A percentile compares a stretch with the other conserved stretches of the same genome.
These are phyloP conservation scores for Colletotrichum sojae DNA, from an alignment of 2,329 filamentous ascomycete genomes.

Conservation along the genomic window DNA sequence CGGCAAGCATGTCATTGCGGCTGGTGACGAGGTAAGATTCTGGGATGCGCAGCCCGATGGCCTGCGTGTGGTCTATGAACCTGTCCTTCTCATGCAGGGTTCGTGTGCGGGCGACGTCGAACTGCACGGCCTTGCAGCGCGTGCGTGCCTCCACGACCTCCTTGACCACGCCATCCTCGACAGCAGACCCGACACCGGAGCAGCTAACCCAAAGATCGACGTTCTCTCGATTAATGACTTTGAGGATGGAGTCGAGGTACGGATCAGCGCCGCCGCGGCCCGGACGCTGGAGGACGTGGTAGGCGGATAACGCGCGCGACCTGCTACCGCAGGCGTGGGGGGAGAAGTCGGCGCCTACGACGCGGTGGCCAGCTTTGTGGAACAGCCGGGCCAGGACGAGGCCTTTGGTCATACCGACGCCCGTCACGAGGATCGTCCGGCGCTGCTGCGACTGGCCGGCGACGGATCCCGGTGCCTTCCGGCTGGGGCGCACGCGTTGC, in stretches of 20 bases:
- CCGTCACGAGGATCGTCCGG: conserved; percentile 75
- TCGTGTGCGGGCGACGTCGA: conserved; percentile 68
- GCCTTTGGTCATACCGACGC: conserved; percentile 80
- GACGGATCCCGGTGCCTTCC: background rate
- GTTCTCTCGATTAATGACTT: conserved; percentile 71
- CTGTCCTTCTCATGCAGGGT: conserved; percentile 75
- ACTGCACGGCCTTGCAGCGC: conserved; percentile 74
- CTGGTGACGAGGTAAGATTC: conserved; percentile 68
- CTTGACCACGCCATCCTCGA: conserved; percentile 77
- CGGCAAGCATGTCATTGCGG: conserved; percentile 64
- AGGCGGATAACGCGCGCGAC: conserved; percentile 69
- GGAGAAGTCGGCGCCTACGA: conserved; percentile 79
- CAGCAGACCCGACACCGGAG: conserved; percentile 75
- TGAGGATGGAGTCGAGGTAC: conserved; percentile 71
- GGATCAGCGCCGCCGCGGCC: conserved; percentile 49
- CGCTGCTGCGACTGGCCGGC: conserved; percentile 5
- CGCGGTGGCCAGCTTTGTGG: conserved; percentile 74
- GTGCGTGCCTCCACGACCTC: conserved; percentile 72
- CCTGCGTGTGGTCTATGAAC: conserved; percentile 72
- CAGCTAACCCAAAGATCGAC: conserved; percentile 82
- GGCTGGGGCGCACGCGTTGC: conserved; percentile 20
- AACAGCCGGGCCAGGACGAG: conserved; percentile 76
- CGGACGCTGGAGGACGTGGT: conserved; percentile 61
- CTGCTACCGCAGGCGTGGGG: conserved; percentile 67
- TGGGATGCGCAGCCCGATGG: conserved; percentile 68